Base-by-base conservation (phyloP, 148 eudicot genomes). In the Nyssa sinensis region DNA sequence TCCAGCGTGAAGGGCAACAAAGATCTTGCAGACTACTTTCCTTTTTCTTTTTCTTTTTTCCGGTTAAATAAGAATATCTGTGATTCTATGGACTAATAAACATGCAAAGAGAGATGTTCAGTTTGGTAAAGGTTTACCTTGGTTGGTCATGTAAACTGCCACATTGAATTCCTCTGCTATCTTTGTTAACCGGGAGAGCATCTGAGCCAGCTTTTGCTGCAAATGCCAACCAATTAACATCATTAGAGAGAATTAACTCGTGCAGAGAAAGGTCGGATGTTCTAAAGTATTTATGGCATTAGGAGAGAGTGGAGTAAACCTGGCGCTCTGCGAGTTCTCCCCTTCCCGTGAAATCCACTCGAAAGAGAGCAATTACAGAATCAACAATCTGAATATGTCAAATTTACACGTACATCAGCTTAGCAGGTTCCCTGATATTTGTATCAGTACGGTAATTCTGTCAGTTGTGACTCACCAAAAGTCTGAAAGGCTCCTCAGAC, bases 311-410 rank as follows among this genome's bases (percentile, higher is more conserved):
- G 53, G 11, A 68, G 33, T 55, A 70, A 32, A 95, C 99, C 99
- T 95, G 99, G 62, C 98, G 87, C 32, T 95, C 99, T 71, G 97
- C 99, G 39, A 89, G 97, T 84, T 95, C 98, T 78, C 99, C 98
- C 72, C 97, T 87, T 79, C 98, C 99, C 19, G 98, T 81, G 80
- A 95, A 95, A 81, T 95, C 99, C 61, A 95, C 98, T 24, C 99
- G 96, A 62, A 95, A 95, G 14, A 93, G 90, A 68, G 97, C 99
- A 69, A 91, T 93, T 23, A 93, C 84, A 12, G 98, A 93, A 82
- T 95, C 97, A 21, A 95, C 93, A 78, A 93, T 91, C 99, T 95
- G 79, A 8, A 77, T n/a, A 66, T 23, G 51, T 11, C 64, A 69
- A n/a, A 63, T 31, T 13, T 29, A 72, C 25, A 30, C 0, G 30